Evolutionary conservation across 441 rosid genomes (phyloP), one percentile per base, ranked within the genome.

Genomic region (Hura crepitans): DNA sequence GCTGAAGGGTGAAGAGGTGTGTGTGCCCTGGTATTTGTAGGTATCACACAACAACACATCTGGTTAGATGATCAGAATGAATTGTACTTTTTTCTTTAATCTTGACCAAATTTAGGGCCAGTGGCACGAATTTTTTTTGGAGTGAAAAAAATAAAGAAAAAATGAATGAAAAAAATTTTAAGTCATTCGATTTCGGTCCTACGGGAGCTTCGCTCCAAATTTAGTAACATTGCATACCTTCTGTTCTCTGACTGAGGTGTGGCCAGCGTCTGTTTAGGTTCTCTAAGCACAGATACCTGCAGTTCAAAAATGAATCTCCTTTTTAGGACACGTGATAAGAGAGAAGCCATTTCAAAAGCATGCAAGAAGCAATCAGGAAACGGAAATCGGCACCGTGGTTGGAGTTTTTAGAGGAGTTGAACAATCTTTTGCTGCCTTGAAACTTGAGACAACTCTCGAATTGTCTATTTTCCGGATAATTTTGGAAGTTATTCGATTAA

Each of bases 361-460:
- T 50, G 62, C 13, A 9, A n/a, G 5, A 56, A 23, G n/a, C 30
- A 65, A 59, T 42, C 28, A 54, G 55, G 72, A 53, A 43, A 20
- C 51, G 70, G 22, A 6, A 43, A 70, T 62, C 25, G 55, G 64
- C 65, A 87, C 91, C 86, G 18, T 67, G 54, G 75, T 78, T 27
- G 92, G 93, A 81, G 92, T 89, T 75, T 76, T 89, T 42, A 75
- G 76, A 67, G 89, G 96, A 67, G 87, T 86, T 62, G 84, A 72
- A 79, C 80, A 82, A n/a, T 85, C 89, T 74, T 80, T 89, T 20
- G 78, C 57, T 75, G 80, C 77, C 47, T 81, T 82, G 45, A 83
- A 79, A 77, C 17, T 58, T 23, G 78, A 57, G 72, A 71, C 50
- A 55, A 67, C 69, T 77, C 85, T 85, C 57, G 89, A 82, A 66